Conservation (phyloP, 2,329 filamentous ascomycete genomes). For the Phialophora expanda region DNA sequence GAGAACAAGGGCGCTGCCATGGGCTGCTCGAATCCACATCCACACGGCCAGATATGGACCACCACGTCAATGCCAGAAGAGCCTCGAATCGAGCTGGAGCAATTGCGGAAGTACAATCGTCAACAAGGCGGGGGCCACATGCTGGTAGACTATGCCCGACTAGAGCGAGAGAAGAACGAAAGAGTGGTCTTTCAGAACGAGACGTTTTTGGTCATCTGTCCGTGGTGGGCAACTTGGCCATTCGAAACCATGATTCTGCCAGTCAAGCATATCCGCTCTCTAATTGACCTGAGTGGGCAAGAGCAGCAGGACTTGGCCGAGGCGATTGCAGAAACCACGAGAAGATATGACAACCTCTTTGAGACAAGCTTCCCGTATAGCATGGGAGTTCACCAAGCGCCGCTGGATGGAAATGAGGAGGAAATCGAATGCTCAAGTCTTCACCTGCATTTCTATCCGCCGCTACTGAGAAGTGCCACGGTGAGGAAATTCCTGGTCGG, state of each 20-base stretch:
- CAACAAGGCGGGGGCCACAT: constrained; percentile 76
- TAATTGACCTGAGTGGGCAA: constrained; percentile 76
- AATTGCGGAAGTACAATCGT: constrained; percentile 77
- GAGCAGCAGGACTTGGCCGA: constrained; percentile 80
- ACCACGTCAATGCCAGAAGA: constrained; percentile 91
- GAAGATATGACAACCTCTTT: constrained; percentile 95
- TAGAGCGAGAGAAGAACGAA: constrained; percentile 82
- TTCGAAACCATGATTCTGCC: constrained; percentile 92
- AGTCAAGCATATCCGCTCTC: constrained; percentile 79
- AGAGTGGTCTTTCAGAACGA: constrained; percentile 88
- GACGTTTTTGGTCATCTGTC: constrained; percentile 83
- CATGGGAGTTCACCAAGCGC: constrained; percentile 95
- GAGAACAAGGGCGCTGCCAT: constrained; percentile 98
- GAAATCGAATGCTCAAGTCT: constrained; percentile 88
- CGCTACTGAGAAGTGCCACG: constrained; percentile 86
- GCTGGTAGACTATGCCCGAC: constrained; percentile 81
- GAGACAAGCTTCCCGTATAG: constrained; percentile 97
- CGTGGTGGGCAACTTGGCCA: constrained; percentile 98
- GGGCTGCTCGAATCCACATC: constrained; percentile 98
- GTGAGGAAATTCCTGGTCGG: constrained; percentile 96
- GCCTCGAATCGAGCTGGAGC: constrained; percentile 75
- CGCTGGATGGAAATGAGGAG: constrained; percentile 77
- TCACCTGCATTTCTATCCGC: constrained; percentile 98
- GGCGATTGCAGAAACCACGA: constrained; percentile 82
- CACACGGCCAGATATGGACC: constrained; percentile 96